Evolutionary conservation across 495 filamentous ascomycete species (phyloP).

Genomic region (Hapsidospora chrysogenum): DNA sequence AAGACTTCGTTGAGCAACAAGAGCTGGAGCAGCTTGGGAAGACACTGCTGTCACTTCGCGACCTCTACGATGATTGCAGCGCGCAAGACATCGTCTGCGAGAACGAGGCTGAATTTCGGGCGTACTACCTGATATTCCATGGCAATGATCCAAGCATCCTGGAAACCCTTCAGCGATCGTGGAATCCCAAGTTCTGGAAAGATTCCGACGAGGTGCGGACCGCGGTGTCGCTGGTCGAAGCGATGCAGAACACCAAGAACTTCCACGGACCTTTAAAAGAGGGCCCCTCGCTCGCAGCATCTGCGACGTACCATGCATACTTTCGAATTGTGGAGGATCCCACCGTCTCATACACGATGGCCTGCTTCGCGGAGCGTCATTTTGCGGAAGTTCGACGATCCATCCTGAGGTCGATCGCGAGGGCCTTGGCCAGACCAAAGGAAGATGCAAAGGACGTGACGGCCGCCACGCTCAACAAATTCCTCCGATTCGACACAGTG

Average conservation of each 20-base stretch:
- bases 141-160: constrained; percentile 60
- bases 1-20: constrained; percentile 73
- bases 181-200: constrained; percentile 59
- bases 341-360: constrained; percentile 74
- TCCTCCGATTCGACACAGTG: constrained; percentile 57
- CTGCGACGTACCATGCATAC: constrained; percentile 44
- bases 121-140: constrained; percentile 78
- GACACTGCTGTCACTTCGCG: constrained; percentile 71
- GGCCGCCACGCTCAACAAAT: constrained; percentile 42
- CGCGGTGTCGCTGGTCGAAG: constrained; percentile 24
- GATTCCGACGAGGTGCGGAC: constrained; percentile 35
- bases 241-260: constrained; percentile 41
- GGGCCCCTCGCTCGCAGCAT: constrained; percentile 10
- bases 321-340: constrained; percentile 57
- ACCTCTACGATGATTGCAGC: constrained; percentile 68
- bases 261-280: constrained; percentile 46
- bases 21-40: constrained; percentile 87
- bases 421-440: constrained; percentile 39
- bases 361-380: constrained; percentile 81
- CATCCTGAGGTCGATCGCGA: constrained; percentile 52
- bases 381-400: constrained; percentile 68
- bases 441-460: constrained; percentile 65
- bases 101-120: constrained; percentile 82
- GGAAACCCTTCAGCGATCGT: constrained; percentile 50
- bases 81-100: constrained; percentile 25